These are phyloP conservation scores for Taphrina wiesneri DNA, from an alignment of 1,139 yeast genomes.

Conservation along the genomic window DNA sequence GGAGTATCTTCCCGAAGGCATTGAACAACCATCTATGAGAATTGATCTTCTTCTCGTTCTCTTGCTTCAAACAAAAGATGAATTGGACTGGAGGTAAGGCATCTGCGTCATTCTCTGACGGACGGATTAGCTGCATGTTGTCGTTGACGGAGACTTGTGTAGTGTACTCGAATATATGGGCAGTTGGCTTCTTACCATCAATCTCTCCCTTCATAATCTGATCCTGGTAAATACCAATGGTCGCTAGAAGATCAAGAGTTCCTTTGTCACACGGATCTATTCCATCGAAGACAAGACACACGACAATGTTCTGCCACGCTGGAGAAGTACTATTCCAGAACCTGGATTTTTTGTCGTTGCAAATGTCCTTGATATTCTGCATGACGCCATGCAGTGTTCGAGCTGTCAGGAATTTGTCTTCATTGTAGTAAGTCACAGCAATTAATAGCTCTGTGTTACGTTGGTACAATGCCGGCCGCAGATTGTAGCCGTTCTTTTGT, in stretches of 20 bases:
- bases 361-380: conserved; percentile 82
- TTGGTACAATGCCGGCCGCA: conserved; percentile 70
- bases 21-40: conserved; percentile 96
- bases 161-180: conserved; percentile 72
- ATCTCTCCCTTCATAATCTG: conserved; percentile 90
- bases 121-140: conserved; percentile 49
- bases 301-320: conserved; percentile 94
- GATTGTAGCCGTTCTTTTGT: conserved; percentile 64
- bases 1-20: conserved; percentile 81
- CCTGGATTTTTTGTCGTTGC: conserved; percentile 61
- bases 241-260: conserved; percentile 79
- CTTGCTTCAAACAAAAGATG: conserved; percentile 81
- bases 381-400: conserved; percentile 91
- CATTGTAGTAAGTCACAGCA: conserved; percentile 92
- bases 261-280: conserved; percentile 79
- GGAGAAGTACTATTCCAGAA: conserved; percentile 73
- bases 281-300: conserved; percentile 88
- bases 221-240: conserved; percentile 92
- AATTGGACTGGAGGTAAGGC: conserved; percentile 78
- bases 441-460: conserved; percentile 86
- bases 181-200: conserved; percentile 80
- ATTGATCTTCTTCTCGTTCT: conserved; percentile 86
- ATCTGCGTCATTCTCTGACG: conserved; percentile 63
- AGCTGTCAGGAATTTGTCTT: conserved; percentile 81
- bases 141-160: conserved; percentile 64